phyloP scores from a whole-genome alignment of 2,329 filamentous ascomycete species.

The Phialocephala subalpina region DNA sequence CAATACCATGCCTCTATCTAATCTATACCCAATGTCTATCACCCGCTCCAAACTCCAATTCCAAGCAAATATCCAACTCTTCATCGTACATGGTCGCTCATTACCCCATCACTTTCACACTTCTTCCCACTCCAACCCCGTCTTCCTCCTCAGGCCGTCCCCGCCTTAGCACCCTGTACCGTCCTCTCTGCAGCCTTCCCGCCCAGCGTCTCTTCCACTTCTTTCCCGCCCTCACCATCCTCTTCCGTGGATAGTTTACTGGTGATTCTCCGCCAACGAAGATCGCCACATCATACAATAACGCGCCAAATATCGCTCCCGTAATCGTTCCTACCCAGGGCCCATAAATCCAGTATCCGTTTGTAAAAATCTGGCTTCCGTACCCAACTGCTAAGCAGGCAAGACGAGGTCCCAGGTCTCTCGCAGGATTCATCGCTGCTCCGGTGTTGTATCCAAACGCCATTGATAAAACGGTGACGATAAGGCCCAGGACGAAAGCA shows the following conservation, averaged over 20 bases:
- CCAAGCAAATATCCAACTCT: neutral
- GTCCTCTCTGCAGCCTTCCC: constrained; percentile 25
- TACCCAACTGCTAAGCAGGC: constrained; percentile 55
- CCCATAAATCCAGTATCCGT: constrained; percentile 51
- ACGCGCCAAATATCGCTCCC: constrained; percentile 52
- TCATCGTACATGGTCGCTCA: neutral
- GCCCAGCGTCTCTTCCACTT: constrained; percentile 52
- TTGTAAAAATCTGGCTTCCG: constrained; percentile 49
- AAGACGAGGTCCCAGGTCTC: constrained; percentile 58
- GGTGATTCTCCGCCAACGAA: constrained; percentile 59
- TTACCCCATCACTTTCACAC: neutral
- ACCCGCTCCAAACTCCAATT: neutral
- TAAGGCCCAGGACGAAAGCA: constrained; percentile 55
- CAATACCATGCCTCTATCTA: no score
- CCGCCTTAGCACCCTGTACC: neutral
- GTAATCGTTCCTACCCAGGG: constrained; percentile 49
- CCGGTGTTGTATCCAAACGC: constrained; percentile 56
- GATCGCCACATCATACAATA: constrained; percentile 59
- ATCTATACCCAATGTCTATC: no score
- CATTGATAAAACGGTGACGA: constrained; percentile 47
- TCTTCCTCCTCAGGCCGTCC: neutral
- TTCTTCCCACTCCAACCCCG: neutral
- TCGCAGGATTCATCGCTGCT: constrained; percentile 56
- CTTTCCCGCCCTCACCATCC: constrained; percentile 48
- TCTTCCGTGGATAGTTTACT: constrained; percentile 57